phyloP scores from a whole-genome alignment of 2,329 filamentous ascomycete species.

The Phialemoniopsis sp. region DNA sequence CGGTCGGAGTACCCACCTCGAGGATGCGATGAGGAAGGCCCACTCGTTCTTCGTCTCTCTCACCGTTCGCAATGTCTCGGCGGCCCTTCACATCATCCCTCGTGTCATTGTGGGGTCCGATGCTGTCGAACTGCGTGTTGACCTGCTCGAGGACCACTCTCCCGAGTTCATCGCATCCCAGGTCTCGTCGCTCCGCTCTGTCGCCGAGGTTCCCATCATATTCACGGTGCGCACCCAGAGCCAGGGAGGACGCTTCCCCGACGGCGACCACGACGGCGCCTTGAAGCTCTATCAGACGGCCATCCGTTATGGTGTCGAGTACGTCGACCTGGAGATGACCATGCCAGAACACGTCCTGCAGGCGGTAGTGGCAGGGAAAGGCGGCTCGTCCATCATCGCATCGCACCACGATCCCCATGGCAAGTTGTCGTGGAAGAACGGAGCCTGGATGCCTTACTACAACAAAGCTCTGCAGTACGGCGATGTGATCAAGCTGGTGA shows the following conservation, averaged over 20 bases:
- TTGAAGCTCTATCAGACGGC: slow-evolving; percentile 73
- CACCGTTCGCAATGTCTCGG: slow-evolving; percentile 71
- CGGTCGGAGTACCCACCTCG: slow-evolving; percentile 50
- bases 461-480: slow-evolving; percentile 87
- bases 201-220: slow-evolving; percentile 74
- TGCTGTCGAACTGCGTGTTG: slow-evolving; percentile 90
- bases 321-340: slow-evolving; percentile 88
- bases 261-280: slow-evolving; percentile 67
- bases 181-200: slow-evolving; percentile 71
- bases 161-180: slow-evolving; percentile 79
- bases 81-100: slow-evolving; percentile 61
- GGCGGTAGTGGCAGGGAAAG: slow-evolving; percentile 61
- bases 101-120: slow-evolving; percentile 80
- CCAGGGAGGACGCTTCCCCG: slow-evolving; percentile 86
- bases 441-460: slow-evolving; percentile 88
- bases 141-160: slow-evolving; percentile 74
- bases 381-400: slow-evolving; percentile 79
- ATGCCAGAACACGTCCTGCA: slow-evolving; percentile 74
- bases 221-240: slow-evolving; percentile 85
- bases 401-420: slow-evolving; percentile 89
- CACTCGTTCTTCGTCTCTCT: slow-evolving; percentile 92
- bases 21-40: slow-evolving; percentile 56
- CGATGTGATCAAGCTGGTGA: slow-evolving; percentile 92
- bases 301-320: slow-evolving; percentile 82
- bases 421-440: slow-evolving; percentile 80